Conservation (phyloP, 2,329 filamentous ascomycete genomes). For the Knufia petricola region DNA sequence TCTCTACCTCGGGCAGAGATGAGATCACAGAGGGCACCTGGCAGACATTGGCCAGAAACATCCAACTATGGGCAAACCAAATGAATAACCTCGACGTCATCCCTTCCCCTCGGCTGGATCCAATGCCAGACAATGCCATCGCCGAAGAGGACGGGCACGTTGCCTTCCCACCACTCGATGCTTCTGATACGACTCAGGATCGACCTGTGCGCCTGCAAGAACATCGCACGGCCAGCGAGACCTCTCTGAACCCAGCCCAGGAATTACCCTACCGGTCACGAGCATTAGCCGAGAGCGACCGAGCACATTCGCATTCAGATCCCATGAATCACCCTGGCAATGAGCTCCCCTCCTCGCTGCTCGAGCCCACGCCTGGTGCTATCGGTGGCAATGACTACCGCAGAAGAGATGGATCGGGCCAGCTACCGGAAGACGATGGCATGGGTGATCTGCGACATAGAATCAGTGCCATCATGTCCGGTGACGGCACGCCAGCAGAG, state of each 20-base stretch:
- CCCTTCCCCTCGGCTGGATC: slow-evolving; percentile 21
- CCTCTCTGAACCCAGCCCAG: slow-evolving; percentile 20
- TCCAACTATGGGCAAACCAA: slow-evolving; percentile 23
- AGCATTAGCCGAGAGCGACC: slow-evolving; percentile 13
- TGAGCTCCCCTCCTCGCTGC: slow-evolving; percentile 3
- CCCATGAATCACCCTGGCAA: slow-evolving; percentile 9
- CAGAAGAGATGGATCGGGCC: slow-evolving; percentile 19
- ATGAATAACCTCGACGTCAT: slow-evolving; percentile 22
- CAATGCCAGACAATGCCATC: slow-evolving; percentile 16
- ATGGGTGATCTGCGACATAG: slow-evolving; percentile 58
- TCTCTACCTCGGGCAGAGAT: slow-evolving; percentile 6
- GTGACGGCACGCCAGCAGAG: slow-evolving; percentile 48
- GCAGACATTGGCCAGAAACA: slow-evolving; percentile 20
- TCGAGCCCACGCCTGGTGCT: background rate
- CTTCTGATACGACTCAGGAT: background rate
- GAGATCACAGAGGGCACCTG: slow-evolving; percentile 20
- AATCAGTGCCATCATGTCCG: slow-evolving; percentile 59
- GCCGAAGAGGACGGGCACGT: slow-evolving; percentile 7
- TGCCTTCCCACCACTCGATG: slow-evolving; percentile 18
- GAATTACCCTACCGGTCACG: slow-evolving; percentile 19
- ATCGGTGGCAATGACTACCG: slow-evolving; percentile 6
- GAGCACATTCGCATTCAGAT: slow-evolving; percentile 20
- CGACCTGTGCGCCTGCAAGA: slow-evolving; percentile 12
- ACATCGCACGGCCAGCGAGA: slow-evolving; percentile 20
- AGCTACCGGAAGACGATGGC: slow-evolving; percentile 67